A percentile compares a stretch with the other conserved stretches of the same genome.
These are phyloP conservation scores for Teratosphaeria gauchensis DNA, from an alignment of 2,329 filamentous ascomycete genomes.

Conservation along the genomic window DNA sequence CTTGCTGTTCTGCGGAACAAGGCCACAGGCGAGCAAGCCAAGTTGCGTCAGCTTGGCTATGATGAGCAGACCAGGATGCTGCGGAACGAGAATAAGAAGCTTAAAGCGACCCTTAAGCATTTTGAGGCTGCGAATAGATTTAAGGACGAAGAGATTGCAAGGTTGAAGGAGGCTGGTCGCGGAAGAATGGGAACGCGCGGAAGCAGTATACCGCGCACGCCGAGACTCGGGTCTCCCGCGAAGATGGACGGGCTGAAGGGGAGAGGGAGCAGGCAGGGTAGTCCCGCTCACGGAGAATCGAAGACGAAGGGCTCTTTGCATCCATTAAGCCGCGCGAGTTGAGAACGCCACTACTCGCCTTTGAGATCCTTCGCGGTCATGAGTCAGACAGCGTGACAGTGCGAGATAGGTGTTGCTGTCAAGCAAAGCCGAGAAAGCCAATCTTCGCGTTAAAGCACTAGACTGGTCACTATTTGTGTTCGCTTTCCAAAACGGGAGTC, in stretches of 20 bases:
- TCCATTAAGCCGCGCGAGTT: slow-evolving; percentile 9
- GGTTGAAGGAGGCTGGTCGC: slow-evolving; percentile 23
- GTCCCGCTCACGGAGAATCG: slow-evolving; percentile 16
- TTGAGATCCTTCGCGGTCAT: background rate
- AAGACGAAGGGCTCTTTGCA: slow-evolving; percentile 10
- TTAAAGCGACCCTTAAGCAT: slow-evolving; percentile 19
- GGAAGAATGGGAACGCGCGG: slow-evolving; percentile 27
- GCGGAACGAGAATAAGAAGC: slow-evolving; percentile 16
- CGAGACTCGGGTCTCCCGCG: slow-evolving; percentile 23
- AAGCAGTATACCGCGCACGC: slow-evolving; percentile 27
- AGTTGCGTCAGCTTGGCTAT: slow-evolving; percentile 15
- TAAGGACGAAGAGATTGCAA: slow-evolving; percentile 26
- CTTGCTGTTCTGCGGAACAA: slow-evolving; percentile 15
- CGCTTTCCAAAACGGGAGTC: too few relatives aligned
- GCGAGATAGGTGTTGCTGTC: too few relatives aligned
- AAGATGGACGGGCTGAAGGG: slow-evolving; percentile 12
- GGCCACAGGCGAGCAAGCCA: slow-evolving; percentile 20
- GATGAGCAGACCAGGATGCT: slow-evolving; percentile 14
- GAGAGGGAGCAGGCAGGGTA: slow-evolving; percentile 7
- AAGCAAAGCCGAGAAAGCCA: too few relatives aligned
- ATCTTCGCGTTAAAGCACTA: too few relatives aligned
- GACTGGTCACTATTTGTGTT: too few relatives aligned
- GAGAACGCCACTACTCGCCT: background rate
- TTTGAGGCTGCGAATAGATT: slow-evolving; percentile 20
- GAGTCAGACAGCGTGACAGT: too few relatives aligned